Conservation (phyloP, 2,329 filamentous ascomycete genomes). For the Amphichorda felina region DNA sequence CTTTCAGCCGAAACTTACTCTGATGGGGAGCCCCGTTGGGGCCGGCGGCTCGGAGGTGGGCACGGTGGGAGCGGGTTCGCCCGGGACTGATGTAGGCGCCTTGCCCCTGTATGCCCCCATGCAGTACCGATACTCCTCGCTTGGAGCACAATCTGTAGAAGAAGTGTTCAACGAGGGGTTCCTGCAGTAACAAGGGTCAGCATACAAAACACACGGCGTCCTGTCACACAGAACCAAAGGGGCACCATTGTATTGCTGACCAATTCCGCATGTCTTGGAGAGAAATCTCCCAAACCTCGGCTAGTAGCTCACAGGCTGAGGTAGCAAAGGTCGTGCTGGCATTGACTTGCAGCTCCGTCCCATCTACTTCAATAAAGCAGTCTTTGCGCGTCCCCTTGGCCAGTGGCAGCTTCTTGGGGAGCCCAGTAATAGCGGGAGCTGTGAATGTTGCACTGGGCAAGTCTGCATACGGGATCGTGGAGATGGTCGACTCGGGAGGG, state of each 20-base stretch:
- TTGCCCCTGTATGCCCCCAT: not conserved
- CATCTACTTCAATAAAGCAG: not conserved
- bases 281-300: not conserved
- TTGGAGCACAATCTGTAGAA: not conserved
- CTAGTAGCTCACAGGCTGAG: not conserved
- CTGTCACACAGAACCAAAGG: not conserved
- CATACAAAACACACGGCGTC: not conserved
- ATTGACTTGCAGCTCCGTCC: not conserved
- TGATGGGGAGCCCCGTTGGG: not conserved
- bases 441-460: constrained; percentile 1
- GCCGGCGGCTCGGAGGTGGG: not conserved
- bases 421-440: constrained; percentile 2
- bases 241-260: not conserved
- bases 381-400: constrained; percentile 1
- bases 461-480: constrained; percentile 1
- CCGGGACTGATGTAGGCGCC: not conserved
- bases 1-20: not conserved
- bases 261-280: not conserved
- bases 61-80: not conserved
- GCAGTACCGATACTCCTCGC: not conserved
- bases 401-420: constrained; percentile 1
- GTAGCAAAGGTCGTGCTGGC: not conserved
- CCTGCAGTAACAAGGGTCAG: not conserved
- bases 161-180: constrained; percentile 1
- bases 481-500: not conserved